Evolutionary conservation across 1,139 yeast genomes (phyloP).

Genomic region (Nadsonia starkeyi-henricii): DNA sequence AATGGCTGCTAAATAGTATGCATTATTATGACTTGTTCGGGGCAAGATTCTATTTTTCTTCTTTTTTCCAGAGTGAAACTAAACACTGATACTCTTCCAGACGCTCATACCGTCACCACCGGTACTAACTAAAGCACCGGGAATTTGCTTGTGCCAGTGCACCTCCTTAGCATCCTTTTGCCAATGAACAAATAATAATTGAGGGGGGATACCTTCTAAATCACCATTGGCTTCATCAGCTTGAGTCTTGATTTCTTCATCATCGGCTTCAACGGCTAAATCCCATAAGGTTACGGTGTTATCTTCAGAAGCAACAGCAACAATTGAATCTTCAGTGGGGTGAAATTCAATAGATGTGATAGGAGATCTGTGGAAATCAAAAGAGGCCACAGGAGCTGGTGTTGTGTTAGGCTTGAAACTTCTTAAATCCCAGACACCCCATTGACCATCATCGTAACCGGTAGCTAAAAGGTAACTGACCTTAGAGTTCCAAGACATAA

Average conservation of each 20-base stretch:
- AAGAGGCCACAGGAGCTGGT: conserved; percentile 70
- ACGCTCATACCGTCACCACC: conserved; percentile 91
- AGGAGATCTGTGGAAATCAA: conserved; percentile 88
- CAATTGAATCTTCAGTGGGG: conserved; percentile 87
- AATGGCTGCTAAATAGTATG: not conserved
- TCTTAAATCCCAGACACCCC: conserved; percentile 98
- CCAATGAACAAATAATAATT: conserved; percentile 93
- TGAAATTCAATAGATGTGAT: conserved; percentile 88
- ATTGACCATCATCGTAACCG: conserved; percentile 94
- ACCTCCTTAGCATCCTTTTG: conserved; percentile 95
- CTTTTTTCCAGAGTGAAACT: conserved; percentile 10
- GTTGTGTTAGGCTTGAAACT: conserved; percentile 34
- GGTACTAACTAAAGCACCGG: conserved; percentile 87
- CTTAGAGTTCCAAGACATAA: conserved; percentile 88
- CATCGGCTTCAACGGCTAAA: conserved; percentile 20
- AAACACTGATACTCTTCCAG: conserved; percentile 95
- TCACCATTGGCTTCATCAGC: conserved; percentile 34
- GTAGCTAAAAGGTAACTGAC: conserved; percentile 79
- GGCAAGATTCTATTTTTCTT: not conserved
- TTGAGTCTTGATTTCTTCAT: conserved; percentile 18
- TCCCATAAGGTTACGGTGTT: conserved; percentile 90
- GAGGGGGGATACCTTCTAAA: conserved; percentile 87
- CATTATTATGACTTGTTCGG: not conserved
- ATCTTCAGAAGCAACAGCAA: conserved; percentile 93
- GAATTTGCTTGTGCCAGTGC: conserved; percentile 95